Base-by-base conservation (phyloP, 2,329 filamentous ascomycete species). In the Fusarium sororula region DNA sequence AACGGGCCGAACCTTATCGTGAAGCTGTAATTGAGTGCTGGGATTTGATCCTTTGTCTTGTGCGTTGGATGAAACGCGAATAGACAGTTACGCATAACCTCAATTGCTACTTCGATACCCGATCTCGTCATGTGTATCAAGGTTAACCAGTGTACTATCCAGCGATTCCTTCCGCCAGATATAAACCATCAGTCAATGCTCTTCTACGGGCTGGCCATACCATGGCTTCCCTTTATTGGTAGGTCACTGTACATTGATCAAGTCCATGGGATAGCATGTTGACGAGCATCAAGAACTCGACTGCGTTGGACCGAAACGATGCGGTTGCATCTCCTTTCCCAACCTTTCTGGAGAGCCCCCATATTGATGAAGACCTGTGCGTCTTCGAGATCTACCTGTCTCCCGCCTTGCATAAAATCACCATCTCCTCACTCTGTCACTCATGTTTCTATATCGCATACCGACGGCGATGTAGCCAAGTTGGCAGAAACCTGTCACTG, bases 101-200 rank as follows among this genome's bases (percentile, higher is more conserved):
- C 24, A 4, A 18, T 0, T 20, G 24, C 1, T 10, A 1, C 0
- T 4, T 10, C 11, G 2, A 45, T 10, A 26, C 1, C 17, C 11
- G 11, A 20, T 26, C 17, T 45, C 10, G 6, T 26, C 7, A 13
- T 0, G 3, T 13, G 17, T 13, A 20, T 8, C 5, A 13, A 0
- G 7, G 7, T 26, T 26, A 26, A 4, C 15, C 3, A 20, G 7
- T 1, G n/a, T 4, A 12, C 17, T 26, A 8, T 45, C 42, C 11
- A 45, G 7, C 5, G 42, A 26, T 20, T 0, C 1, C 24, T 26
- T 13, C 11, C 11, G 11, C 7, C 11, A 9, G 4, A 18, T 17
- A 11, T 17, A 0, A 42, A 17, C 14, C 22, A 42, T 17, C 22
- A 24, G 14, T 17, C 17, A 2, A 6, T 42, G 22, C 41, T 24